A percentile compares a stretch with the other conserved stretches of the same genome.
phyloP scores from a whole-genome alignment of 2,329 filamentous ascomycete genomes.

The Apiospora sp. region DNA sequence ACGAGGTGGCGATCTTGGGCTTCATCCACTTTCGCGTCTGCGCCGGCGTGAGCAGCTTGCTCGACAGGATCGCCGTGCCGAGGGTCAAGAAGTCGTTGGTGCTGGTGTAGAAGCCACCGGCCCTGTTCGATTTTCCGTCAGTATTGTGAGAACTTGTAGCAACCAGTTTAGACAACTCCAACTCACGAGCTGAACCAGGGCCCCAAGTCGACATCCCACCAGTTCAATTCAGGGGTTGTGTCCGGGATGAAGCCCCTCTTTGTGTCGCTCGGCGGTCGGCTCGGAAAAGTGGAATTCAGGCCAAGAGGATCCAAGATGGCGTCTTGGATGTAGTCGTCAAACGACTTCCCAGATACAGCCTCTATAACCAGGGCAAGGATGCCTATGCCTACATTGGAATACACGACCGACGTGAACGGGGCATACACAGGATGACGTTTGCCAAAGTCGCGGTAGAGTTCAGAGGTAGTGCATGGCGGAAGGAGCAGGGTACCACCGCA shows the following conservation, averaged over 20 bases:
- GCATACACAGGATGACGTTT: slow-evolving; percentile 40
- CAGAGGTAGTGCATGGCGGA: not conserved
- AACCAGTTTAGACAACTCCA: not conserved
- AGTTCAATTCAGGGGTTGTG: slow-evolving; percentile 31
- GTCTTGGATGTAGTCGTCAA: slow-evolving; percentile 24
- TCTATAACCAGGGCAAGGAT: slow-evolving; percentile 34
- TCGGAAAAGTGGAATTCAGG: slow-evolving; percentile 27
- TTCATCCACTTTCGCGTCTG: slow-evolving; percentile 54
- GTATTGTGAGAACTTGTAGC: not conserved
- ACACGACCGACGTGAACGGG: slow-evolving; percentile 41
- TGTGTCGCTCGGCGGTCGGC: not conserved
- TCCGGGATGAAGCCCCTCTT: slow-evolving; percentile 36
- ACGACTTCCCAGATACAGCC: slow-evolving; percentile 11
- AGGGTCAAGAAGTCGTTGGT: slow-evolving; percentile 50
- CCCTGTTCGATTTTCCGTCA: slow-evolving; percentile 32
- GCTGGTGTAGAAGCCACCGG: slow-evolving; percentile 55
- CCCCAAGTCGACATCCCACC: not conserved
- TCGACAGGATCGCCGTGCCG: slow-evolving; percentile 52
- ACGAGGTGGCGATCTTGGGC: slow-evolving; percentile 47
- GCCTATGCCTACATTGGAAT: slow-evolving; percentile 37
- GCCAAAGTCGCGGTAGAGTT: slow-evolving; percentile 24
- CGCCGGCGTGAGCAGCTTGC: slow-evolving; percentile 44
- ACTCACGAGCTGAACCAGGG: slow-evolving; percentile 43
- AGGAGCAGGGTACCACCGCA: not conserved
- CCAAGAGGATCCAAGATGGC: slow-evolving; percentile 35